These are phyloP conservation scores for Logfia minima DNA, from an alignment of 129 eudicot species.

Conservation along the genomic window DNA sequence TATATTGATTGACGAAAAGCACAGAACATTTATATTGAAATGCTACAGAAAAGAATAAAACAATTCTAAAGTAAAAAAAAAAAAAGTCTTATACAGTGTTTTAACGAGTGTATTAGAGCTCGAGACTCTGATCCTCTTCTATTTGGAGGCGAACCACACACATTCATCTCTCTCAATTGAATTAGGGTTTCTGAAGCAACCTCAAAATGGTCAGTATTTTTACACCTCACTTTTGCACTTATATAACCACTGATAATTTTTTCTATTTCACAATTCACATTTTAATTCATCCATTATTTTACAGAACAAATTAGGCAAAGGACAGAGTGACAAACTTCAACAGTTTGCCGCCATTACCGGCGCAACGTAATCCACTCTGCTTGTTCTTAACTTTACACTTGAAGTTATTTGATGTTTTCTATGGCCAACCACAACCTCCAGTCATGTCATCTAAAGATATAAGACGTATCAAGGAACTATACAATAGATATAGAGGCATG, in stretches of 20 bases:
- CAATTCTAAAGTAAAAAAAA: too few relatives aligned
- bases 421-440: constrained; percentile 63
- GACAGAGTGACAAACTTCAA: constrained; percentile 87
- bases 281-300: not conserved
- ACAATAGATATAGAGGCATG: too few relatives aligned
- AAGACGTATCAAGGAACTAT: constrained; percentile 48
- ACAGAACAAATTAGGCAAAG: constrained; percentile 84
- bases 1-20: too few relatives aligned
- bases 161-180: not conserved
- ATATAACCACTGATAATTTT: not conserved
- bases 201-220: not conserved
- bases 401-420: constrained; percentile 57
- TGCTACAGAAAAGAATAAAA: too few relatives aligned
- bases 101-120: too few relatives aligned
- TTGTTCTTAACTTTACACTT: not conserved
- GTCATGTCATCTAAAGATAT: constrained; percentile 56
- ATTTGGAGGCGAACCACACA: too few relatives aligned
- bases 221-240: not conserved
- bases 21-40: too few relatives aligned
- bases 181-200: constrained; percentile 14
- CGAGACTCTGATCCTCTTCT: too few relatives aligned
- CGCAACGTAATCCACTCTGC: constrained; percentile 47
- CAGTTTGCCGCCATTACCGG: constrained; percentile 79
- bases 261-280: not conserved
- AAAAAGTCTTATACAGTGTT: too few relatives aligned